Base-by-base conservation (phyloP, 305 asterid genomes). In the Striga hermonthica region DNA sequence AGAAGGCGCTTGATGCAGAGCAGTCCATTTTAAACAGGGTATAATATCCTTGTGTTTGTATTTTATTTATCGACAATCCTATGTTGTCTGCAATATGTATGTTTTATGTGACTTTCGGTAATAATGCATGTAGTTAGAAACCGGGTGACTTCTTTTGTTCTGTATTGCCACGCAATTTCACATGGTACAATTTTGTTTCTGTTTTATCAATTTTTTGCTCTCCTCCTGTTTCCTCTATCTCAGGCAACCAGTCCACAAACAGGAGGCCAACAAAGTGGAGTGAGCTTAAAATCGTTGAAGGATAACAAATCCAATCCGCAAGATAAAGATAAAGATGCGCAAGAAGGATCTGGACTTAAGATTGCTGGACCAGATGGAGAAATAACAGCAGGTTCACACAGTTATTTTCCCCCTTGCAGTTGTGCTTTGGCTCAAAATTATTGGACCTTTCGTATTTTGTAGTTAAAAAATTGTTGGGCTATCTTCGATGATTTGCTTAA, bases 221-320 rank as follows among this genome's bases (percentile, higher is more conserved):
- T 13, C 9, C 36, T 16, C 9, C 31, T 54, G 4, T 54, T 54
- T 52, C 65, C 50, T 66, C 40, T 58, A 59, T 70, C 31, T 73
- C 74, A 92, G 99, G 95, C 97, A 48, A 79, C 95, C 60, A 90
- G 99, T 75, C 95, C 97, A 41, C 96, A 87, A 83, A 88, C 87
- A 56, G 89, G 87, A 76, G 72, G 78, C 66, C 93, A 81, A 22
- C 89, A 69, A 71, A 68, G 83, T 74, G 96, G 90, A 52, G 95
- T 95, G 68, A 87, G 81, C 90, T 64, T 83, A 68, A 90, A 93
- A 77, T 70, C 95, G 10, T 78, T 80, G 77, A 93, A 91, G 84
- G 99, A 93, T 74, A 84, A 58, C 64, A 79, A 89, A 75, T 69
- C 95, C 57, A 82, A 66, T 72, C 87, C 79, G 72, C 92, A 82